These are phyloP conservation scores for Tetrahymena thermophila DNA, from an alignment of 73 alveolate species.

Conservation along the genomic window DNA sequence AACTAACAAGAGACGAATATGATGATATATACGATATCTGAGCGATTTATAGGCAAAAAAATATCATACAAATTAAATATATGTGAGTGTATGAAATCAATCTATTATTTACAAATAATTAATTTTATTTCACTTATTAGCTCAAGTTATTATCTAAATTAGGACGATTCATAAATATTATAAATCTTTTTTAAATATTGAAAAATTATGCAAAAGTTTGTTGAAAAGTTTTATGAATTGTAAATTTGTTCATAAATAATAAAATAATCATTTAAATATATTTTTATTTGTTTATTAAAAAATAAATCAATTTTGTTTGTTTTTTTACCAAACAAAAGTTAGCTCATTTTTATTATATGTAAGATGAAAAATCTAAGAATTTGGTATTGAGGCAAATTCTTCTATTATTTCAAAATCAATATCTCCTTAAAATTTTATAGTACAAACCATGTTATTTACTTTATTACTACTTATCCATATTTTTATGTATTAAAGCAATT, in stretches of 20 bases:
- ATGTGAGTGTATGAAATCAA: too few species aligned
- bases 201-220: too few species aligned
- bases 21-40: background rate
- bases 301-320: background rate
- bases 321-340: background rate
- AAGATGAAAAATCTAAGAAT: background rate
- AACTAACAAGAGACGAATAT: background rate
- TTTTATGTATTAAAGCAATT: background rate
- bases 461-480: background rate
- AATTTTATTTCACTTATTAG: too few species aligned
- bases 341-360: background rate
- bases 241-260: too few species aligned
- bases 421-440: background rate
- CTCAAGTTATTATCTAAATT: too few species aligned
- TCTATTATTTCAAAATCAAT: background rate
- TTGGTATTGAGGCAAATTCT: background rate
- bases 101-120: too few species aligned
- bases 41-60: background rate
- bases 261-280: too few species aligned
- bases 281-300: too few species aligned
- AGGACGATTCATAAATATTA: too few species aligned
- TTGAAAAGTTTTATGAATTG: too few species aligned
- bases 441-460: background rate
- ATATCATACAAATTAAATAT: too few species aligned
- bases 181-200: background rate